A percentile compares a stretch with the other conserved stretches of the same genome.
phyloP scores from a whole-genome alignment of 768 basidiomycete species.

The Tephrocybe sp. region DNA sequence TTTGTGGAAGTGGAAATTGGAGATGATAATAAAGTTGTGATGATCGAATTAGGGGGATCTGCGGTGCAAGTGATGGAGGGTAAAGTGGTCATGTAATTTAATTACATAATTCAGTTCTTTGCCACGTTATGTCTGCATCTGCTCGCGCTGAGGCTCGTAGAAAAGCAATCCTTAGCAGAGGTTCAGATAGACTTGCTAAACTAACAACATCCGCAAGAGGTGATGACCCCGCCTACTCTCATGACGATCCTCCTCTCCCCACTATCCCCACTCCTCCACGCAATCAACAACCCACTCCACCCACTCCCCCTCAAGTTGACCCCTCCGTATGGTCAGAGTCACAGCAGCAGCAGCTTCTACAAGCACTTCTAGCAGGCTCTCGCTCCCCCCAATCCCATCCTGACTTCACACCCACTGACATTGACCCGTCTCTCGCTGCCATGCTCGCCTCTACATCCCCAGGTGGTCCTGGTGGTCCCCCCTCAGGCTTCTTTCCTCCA shows the following conservation, averaged over 20 bases:
- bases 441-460: conserved; percentile 33
- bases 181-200: conserved; percentile 73
- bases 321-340: conserved; percentile 65
- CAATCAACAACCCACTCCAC: conserved; percentile 40
- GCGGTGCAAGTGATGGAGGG: conserved; percentile 43
- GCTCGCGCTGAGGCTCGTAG: conserved; percentile 75
- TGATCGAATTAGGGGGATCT: conserved; percentile 34
- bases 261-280: conserved; percentile 24
- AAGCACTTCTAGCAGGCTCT: conserved; percentile 50
- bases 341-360: conserved; percentile 66
- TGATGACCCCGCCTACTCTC: conserved; percentile 58
- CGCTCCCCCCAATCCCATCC: conserved; percentile 16
- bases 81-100: no score
- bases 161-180: conserved; percentile 72
- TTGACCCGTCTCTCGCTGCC: conserved; percentile 35
- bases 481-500: conserved; percentile 6
- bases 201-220: conserved; percentile 72
- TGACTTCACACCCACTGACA: conserved; percentile 13
- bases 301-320: conserved; percentile 34
- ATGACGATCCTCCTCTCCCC: conserved; percentile 45
- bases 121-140: conserved; percentile 47
- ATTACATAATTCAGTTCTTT: not conserved
- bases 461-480: conserved; percentile 18
- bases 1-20: conserved; percentile 32
- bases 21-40: conserved; percentile 23